Base-by-base conservation (phyloP, 192 early-diverging fungal species). In the Coemansia sp. region DNA sequence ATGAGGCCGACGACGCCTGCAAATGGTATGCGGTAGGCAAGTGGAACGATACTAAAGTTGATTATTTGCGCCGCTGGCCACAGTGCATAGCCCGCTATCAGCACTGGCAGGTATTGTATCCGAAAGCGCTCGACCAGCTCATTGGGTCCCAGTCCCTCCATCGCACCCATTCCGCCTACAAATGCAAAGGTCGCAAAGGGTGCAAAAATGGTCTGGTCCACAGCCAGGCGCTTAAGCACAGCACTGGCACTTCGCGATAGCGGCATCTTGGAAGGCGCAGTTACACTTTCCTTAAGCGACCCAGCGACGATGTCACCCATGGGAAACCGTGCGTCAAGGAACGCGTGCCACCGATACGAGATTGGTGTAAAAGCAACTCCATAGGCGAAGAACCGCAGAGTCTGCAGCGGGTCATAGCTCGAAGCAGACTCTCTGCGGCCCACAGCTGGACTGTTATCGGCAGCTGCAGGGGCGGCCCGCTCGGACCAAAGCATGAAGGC, bases 31-130 rank as follows among this genome's bases (percentile, higher is more conserved):
- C 90, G 80, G 66, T 87, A 89, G 14, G 73, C 69, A 19, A 92
- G 77, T 4, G 91, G 91, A 50, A 90, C 80, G 45, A 90, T 80
- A 63, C 85, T 85, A 65, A 92, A 91, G 68, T 92, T 92, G 14
- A 92, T 64, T 14, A 87, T 63, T 65, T 92, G 91, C 5, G 89
- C 91, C 7, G 87, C 69, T 29, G 91, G 91, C 91, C 91, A 92
- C 12, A 91, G 50, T 23, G 55, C 46, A 51, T 75, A 75, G 36
- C 77, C 74, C 19, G 60, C 74, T 17, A 80, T 50, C 27, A 75
- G 63, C 9, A 75, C 29, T 15, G 29, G 32, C 0, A 45, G 61
- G 32, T 69, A 75, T 46, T 71, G 69, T 31, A 44, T 17, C 15
- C 67, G 68, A 2, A 72, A 44, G 31, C 74, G 64, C 66, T 71